Conservation (phyloP, 768 basidiomycete species). For the Leccinum ochraceum region DNA sequence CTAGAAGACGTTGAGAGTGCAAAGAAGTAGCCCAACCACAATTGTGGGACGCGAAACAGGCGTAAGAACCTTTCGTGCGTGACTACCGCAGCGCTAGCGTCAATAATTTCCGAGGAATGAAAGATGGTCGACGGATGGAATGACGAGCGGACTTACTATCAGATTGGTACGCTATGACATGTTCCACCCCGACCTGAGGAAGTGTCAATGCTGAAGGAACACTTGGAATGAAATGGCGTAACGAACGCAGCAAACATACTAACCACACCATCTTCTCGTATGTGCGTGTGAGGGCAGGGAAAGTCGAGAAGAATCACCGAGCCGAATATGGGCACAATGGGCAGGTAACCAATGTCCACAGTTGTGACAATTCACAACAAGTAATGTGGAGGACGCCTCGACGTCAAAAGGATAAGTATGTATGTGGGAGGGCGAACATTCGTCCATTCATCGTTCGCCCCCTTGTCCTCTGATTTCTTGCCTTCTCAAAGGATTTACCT, state of each 20-base stretch:
- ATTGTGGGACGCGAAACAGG: constrained; percentile 7
- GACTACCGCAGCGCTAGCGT: constrained; percentile 12
- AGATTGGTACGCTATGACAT: constrained; percentile 7
- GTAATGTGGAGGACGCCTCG: constrained; percentile 26
- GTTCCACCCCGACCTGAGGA: constrained; percentile 4
- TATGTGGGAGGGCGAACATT: constrained; percentile 2
- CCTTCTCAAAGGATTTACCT: constrained; percentile 12
- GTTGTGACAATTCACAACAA: constrained; percentile 32
- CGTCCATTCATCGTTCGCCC: constrained; percentile 2
- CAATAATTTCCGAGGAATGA: constrained; percentile 33
- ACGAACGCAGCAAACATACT: constrained; percentile 25
- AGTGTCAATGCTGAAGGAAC: constrained; percentile 13
- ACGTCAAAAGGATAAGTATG: constrained; percentile 25
- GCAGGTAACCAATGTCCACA: constrained; percentile 20
- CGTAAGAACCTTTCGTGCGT: constrained; percentile 14
- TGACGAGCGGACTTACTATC: constrained; percentile 13
- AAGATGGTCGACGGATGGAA: constrained; percentile 16
- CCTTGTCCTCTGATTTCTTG: background rate
- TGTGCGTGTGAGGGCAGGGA: constrained; percentile 3
- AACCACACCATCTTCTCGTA: constrained; percentile 20
- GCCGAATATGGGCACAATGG: constrained; percentile 26
- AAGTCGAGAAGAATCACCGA: constrained; percentile 20
- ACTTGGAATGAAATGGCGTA: constrained; percentile 27
- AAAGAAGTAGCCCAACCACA: constrained; percentile 9
- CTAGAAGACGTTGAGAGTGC: constrained; percentile 1